Percentiles rank a stretch among this genome's conserved stretches.
Conservation (phyloP, 75 land plant genomes). For the Isoetes taiwanensis region DNA sequence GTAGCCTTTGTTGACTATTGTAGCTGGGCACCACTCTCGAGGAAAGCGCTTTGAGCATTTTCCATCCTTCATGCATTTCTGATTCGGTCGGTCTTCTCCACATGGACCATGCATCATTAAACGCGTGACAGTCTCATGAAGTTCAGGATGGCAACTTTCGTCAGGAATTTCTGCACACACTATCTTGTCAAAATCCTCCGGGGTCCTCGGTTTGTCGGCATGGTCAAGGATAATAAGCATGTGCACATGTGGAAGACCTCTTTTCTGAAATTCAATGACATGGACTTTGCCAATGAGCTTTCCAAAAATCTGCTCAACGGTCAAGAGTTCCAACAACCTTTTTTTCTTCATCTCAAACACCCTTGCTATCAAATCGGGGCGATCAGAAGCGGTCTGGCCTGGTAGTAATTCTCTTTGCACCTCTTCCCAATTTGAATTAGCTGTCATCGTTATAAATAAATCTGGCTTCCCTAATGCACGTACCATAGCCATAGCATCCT, state of each 20-base stretch:
- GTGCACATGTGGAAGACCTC: constrained; percentile 5
- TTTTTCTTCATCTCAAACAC: neutral
- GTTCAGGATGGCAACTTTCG: neutral
- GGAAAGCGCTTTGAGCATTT: no score
- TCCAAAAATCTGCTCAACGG: neutral
- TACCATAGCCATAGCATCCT: neutral
- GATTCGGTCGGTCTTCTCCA: no score
- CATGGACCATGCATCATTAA: no score
- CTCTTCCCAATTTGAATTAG: neutral
- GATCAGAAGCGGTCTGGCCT: neutral
- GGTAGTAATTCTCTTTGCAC: neutral
- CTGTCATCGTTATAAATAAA: neutral
- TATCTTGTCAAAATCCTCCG: neutral
- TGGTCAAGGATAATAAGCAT: neutral
- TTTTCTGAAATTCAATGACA: neutral
- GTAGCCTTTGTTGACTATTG: no score
- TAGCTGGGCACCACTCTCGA: no score
- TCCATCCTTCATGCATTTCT: no score
- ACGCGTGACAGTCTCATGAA: no score
- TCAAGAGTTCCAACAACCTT: neutral
- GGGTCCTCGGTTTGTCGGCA: neutral
- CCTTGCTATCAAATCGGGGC: neutral
- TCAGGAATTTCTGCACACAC: constrained; percentile 3
- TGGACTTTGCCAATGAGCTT: neutral
- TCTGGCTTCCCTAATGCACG: neutral